Base-by-base conservation (phyloP, 345 rosid species). In the Streptanthus diversifolius region DNA sequence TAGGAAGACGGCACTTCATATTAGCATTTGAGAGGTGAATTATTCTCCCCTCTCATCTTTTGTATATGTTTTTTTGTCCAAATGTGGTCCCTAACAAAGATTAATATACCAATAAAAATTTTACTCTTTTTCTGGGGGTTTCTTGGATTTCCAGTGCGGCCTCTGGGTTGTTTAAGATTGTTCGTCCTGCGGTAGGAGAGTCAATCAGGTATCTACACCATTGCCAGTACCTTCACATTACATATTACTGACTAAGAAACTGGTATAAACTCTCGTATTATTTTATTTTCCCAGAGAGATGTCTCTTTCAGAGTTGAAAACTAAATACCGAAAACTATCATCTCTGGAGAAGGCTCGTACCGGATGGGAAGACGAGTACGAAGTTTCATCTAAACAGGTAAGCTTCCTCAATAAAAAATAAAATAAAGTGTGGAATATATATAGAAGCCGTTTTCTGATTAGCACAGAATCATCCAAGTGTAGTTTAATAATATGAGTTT, bases 341-440 rank as follows among this genome's bases (percentile, higher is more conserved):
- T 88, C 89, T 18, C 58, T 90, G 41, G 96, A 89, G 79, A 91
- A 89, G 81, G 91, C 99, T 63, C 78, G 62, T 47, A 74, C 35
- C 56, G 95, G 97, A 63, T 95, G 99, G 99, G 95, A 95, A 82
- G 99, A 91, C 53, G 99, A 95, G 76, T 91, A 85, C 77, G 93
- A 88, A 79, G 74, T 89, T 80, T 91, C 99, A 40, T 95, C 97
- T 56, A 91, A 88, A 79, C 98, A 91, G 97, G 98, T 93, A 59
- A 15, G 25, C 48, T 68, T 72, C 15, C 70, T 49, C 17, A 12
- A 18, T 30, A 25, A 30, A 44, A 3, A 35, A 47, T 9, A 44
- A 3, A 35, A 47, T 9, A 39, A 13, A 65, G 37, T 54, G 17
- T 1, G 7, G 56, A 43, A 44, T 73, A 21, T 8, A 30, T 39